Evolutionary conservation across 495 filamentous ascomycete genomes (phyloP).

Genomic region (Aspergillus indologenus): DNA sequence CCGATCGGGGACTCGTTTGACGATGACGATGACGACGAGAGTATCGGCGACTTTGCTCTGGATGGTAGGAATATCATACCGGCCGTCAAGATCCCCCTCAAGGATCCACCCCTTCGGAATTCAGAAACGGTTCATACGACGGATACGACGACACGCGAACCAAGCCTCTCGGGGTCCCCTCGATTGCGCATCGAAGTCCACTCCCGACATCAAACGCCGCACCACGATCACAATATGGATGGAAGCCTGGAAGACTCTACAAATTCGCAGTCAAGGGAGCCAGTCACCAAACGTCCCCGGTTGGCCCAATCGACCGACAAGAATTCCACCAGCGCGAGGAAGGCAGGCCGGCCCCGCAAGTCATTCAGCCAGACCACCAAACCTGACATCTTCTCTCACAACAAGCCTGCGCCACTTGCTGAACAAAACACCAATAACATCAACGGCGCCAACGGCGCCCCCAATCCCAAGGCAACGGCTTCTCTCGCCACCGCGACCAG

Average conservation of each 20-base stretch:
- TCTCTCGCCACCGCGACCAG: slow-evolving; percentile 5
- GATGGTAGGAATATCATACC: slow-evolving; percentile 18
- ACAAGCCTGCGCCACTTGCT: slow-evolving; percentile 15
- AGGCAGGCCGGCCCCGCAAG: slow-evolving; percentile 32
- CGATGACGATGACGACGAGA: slow-evolving; percentile 31
- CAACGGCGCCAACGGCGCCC: slow-evolving; percentile 2
- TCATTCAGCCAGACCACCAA: slow-evolving; percentile 26
- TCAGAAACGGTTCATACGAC: background rate
- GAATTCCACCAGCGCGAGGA: slow-evolving; percentile 10
- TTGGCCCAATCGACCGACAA: slow-evolving; percentile 18
- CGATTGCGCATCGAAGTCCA: slow-evolving; percentile 20
- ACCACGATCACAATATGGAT: background rate
- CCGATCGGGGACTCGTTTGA: slow-evolving; percentile 40
- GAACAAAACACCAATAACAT: slow-evolving; percentile 22
- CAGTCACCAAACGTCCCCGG: slow-evolving; percentile 34
- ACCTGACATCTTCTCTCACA: slow-evolving; percentile 14
- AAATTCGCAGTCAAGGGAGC: slow-evolving; percentile 14
- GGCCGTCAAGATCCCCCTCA: slow-evolving; percentile 29
- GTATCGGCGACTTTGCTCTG: slow-evolving; percentile 31
- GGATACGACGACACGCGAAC: slow-evolving; percentile 10
- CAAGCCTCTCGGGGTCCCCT: slow-evolving; percentile 11
- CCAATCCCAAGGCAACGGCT: slow-evolving; percentile 5
- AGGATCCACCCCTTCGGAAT: slow-evolving; percentile 10
- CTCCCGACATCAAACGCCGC: slow-evolving; percentile 12
- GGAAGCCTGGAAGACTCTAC: background rate